Base-by-base conservation (phyloP, 2,329 filamentous ascomycete genomes). In the Aspergillus sp. region DNA sequence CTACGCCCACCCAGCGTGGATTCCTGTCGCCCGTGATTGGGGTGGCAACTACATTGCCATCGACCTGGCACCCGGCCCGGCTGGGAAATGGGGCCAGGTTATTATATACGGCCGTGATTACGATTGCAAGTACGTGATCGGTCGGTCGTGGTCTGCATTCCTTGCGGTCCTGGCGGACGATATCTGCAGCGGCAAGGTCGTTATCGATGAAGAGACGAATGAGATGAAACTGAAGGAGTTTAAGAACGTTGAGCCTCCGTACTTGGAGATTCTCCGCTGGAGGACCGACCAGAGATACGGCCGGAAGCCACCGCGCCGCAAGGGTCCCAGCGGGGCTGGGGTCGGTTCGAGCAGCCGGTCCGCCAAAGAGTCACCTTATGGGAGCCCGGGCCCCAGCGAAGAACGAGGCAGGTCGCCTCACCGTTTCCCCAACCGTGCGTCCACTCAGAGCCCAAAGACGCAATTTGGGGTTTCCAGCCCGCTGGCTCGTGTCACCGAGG, bases 51-150 rank as follows among this genome's bases (percentile, higher is more conserved):
- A 94, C 67, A 71, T 98, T 52, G 89, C 88, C 12, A 76, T 95
- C 29, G 91, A 98, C 60, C 69, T 98, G 37, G 85, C 88, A 5
- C 91, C 91, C 14, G 91, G 91, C 2, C 85, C 89, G 7, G 74
- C 75, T 29, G 91, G 91, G 24, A 82, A 80, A 57, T 98, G 91
- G 89, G 91, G 91, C 33, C 91, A 98, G 58, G 78, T 98, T 44
- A 94, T 98, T 51, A 73, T 98, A 40, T 95, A 93, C 58, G 91
- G 91, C 31, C 85, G 91, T 39, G 91, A 98, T 64, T 98, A 94
- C 62, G 91, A 98, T 57, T 94, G 85, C 62, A 98, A 98, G 66
- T 98, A 94, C 55, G 91, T 98, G 5, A 74, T 98, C 35, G 84
- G 91, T 17, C 78, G 84, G 40, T 96, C 89, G 1, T 98, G 91